These are phyloP conservation scores for Talaromyces borbonicus DNA, from an alignment of 495 filamentous ascomycete genomes.

Conservation along the genomic window DNA sequence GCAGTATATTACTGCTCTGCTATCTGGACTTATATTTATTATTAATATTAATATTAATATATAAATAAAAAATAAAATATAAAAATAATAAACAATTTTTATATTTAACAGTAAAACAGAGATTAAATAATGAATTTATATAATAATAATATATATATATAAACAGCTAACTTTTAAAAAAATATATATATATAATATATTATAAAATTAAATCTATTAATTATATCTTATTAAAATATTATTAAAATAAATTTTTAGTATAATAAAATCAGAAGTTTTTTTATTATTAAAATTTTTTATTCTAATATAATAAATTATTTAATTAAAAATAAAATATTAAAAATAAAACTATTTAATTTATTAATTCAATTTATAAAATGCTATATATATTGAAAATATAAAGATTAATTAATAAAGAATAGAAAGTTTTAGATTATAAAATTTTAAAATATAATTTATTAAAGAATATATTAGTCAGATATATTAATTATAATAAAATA, in stretches of 20 bases:
- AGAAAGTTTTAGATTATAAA: not conserved
- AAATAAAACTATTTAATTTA: not conserved
- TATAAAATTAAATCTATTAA: not conserved
- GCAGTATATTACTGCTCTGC: too few relatives aligned
- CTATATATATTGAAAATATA: not conserved
- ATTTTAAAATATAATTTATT: not conserved
- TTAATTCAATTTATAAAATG: not conserved
- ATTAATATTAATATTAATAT: not conserved
- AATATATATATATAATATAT: not conserved
- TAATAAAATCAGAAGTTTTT: not conserved
- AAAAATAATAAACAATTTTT: not conserved
- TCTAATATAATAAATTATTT: not conserved
- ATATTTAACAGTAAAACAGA: not conserved
- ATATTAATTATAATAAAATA: not conserved
- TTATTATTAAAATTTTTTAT: not conserved
- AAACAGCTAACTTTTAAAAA: not conserved
- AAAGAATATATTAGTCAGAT: not conserved
- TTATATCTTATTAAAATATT: not conserved
- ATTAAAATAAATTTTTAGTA: not conserved
- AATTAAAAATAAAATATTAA: not conserved
- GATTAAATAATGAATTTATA: conserved; percentile 1
- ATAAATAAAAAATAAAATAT: not conserved
- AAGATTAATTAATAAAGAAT: not conserved
- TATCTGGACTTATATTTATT: too few relatives aligned
- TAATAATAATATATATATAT: not conserved